A percentile compares a stretch with the other conserved stretches of the same genome.
Evolutionary conservation across 192 early-diverging fungal species (phyloP).

Genomic region (Mortierella alpina): DNA sequence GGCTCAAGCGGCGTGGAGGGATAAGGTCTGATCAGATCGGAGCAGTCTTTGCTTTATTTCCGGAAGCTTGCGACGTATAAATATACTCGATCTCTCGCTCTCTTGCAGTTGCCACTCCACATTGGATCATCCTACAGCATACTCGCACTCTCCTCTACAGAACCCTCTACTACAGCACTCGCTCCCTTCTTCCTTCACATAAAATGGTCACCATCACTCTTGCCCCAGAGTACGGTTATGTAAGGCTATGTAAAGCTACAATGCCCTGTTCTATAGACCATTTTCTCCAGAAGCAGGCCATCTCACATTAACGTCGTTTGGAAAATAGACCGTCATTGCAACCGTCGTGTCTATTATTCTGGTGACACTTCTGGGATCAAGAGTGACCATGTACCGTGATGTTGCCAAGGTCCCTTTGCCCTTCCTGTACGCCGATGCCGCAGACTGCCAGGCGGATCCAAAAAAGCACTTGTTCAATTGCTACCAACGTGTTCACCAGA

Average conservation of each 20-base stretch:
- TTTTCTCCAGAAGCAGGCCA: neutral
- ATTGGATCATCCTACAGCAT: too few relatives aligned
- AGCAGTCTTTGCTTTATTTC: too few relatives aligned
- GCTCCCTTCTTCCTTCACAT: neutral
- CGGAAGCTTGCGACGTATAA: too few relatives aligned
- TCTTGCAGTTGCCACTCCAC: too few relatives aligned
- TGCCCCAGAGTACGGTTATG: slow-evolving; percentile 67
- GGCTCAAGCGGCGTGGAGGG: too few relatives aligned
- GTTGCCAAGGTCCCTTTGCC: slow-evolving; percentile 75
- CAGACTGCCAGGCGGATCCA: slow-evolving; percentile 67
- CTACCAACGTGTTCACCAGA: slow-evolving; percentile 70
- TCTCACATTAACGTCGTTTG: neutral
- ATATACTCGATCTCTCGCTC: too few relatives aligned
- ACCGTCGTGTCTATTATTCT: slow-evolving; percentile 48
- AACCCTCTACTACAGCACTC: neutral
- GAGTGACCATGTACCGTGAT: slow-evolving; percentile 64
- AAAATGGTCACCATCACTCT: slow-evolving; percentile 56
- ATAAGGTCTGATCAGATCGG: too few relatives aligned
- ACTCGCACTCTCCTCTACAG: neutral
- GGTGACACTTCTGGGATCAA: slow-evolving; percentile 57
- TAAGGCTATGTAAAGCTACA: slow-evolving; percentile 62
- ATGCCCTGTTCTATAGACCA: neutral
- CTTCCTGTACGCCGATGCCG: slow-evolving; percentile 67
- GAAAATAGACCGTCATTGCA: slow-evolving; percentile 42
- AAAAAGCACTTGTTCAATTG: slow-evolving; percentile 83